phyloP scores from a whole-genome alignment of 2,329 filamentous ascomycete genomes.

The Cordyceps fumosorosea region DNA sequence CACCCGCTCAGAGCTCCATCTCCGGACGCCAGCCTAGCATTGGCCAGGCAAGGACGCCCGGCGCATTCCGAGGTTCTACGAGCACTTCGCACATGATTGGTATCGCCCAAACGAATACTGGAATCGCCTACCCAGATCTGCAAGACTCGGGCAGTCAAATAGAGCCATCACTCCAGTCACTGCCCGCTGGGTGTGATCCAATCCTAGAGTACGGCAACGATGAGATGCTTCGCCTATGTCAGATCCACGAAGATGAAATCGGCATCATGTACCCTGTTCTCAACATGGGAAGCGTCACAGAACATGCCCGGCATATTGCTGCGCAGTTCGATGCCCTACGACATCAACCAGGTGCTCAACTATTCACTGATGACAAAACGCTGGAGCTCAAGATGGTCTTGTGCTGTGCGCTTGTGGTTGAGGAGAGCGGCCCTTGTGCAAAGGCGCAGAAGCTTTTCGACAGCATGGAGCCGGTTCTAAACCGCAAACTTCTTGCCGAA shows the following conservation, averaged over 20 bases:
- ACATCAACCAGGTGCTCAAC: slow-evolving; percentile 26
- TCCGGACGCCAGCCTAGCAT: slow-evolving; percentile 31
- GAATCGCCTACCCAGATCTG: slow-evolving; percentile 54
- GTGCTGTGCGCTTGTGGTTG: slow-evolving; percentile 69
- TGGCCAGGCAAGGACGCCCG: slow-evolving; percentile 42
- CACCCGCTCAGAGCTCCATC: slow-evolving; percentile 37
- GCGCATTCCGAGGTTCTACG: slow-evolving; percentile 75
- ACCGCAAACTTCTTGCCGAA: slow-evolving; percentile 56
- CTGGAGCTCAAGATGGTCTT: slow-evolving; percentile 77
- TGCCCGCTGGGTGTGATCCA: slow-evolving; percentile 49
- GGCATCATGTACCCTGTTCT: slow-evolving; percentile 88
- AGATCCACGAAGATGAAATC: slow-evolving; percentile 82
- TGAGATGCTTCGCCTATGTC: slow-evolving; percentile 72
- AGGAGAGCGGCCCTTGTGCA: slow-evolving; percentile 72
- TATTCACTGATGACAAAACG: slow-evolving; percentile 47
- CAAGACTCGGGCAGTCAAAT: slow-evolving; percentile 56
- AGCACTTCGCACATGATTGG: slow-evolving; percentile 81
- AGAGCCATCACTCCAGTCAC: background rate
- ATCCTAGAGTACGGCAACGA: slow-evolving; percentile 72
- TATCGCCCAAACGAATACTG: slow-evolving; percentile 85
- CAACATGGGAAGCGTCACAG: slow-evolving; percentile 63
- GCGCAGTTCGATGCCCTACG: slow-evolving; percentile 59
- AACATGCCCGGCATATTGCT: slow-evolving; percentile 63
- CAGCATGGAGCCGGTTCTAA: slow-evolving; percentile 65
- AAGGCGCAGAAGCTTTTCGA: slow-evolving; percentile 68